Evolutionary conservation across 345 rosid species (phyloP).

Genomic region (Raphanus sativus): DNA sequence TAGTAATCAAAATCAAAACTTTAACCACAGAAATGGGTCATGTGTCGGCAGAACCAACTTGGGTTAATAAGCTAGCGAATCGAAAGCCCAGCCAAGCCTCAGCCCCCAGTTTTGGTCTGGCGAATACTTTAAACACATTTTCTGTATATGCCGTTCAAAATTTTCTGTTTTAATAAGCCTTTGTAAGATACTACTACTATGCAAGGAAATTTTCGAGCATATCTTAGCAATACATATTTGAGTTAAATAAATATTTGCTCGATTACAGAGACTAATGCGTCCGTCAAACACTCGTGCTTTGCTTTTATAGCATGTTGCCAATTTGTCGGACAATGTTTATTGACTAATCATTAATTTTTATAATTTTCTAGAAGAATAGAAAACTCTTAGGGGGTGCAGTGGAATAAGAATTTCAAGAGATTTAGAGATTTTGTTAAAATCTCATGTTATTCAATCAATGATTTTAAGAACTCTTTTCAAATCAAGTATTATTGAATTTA

Average conservation of each 20-base stretch:
- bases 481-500: too few species aligned
- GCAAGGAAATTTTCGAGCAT: slow-evolving; percentile 20
- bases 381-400: neutral
- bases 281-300: slow-evolving; percentile 38
- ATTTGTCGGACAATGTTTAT: slow-evolving; percentile 27
- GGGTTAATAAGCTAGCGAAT: slow-evolving; percentile 3
- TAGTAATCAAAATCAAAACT: neutral
- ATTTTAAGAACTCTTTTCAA: too few species aligned
- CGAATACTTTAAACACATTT: neutral
- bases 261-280: slow-evolving; percentile 27
- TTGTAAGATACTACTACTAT: neutral
- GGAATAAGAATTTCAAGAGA: too few species aligned
- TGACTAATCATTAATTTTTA: neutral
- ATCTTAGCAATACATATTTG: neutral
- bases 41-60: slow-evolving; percentile 10
- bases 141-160: neutral
- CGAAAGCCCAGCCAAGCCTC: slow-evolving; percentile 19
- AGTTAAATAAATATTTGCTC: slow-evolving; percentile 4
- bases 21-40: slow-evolving; percentile 12
- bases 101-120: neutral
- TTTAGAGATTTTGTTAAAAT: too few species aligned
- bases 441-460: too few species aligned
- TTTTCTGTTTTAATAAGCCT: neutral
- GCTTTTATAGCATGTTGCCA: slow-evolving; percentile 27
- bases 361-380: slow-evolving; percentile 2